Conservation (phyloP, 2,329 filamentous ascomycete genomes). For the Fusarium napiforme region DNA sequence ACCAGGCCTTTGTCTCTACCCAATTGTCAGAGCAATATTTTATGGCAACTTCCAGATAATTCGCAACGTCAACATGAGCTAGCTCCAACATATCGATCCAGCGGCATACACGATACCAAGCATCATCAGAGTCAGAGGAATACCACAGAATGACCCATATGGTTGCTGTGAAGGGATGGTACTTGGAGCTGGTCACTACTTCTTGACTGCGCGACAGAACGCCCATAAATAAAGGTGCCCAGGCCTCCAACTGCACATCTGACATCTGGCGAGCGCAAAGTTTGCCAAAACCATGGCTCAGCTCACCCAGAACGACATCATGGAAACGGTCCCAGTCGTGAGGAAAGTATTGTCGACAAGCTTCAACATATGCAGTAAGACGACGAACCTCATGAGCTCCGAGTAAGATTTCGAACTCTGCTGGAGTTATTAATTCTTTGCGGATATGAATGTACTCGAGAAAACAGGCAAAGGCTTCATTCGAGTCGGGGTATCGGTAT, state of each 20-base stretch:
- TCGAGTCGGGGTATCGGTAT: fast-evolving
- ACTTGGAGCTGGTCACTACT: fast-evolving
- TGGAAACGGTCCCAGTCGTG: fast-evolving
- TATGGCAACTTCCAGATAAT: fast-evolving
- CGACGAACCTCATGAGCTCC: no score
- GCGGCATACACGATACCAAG: not conserved
- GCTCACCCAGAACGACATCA: fast-evolving
- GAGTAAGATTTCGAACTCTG: not conserved
- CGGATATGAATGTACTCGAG: not conserved
- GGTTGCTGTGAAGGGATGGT: fast-evolving
- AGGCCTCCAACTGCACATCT: not conserved
- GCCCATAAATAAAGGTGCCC: fast-evolving
- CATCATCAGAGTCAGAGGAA: not conserved
- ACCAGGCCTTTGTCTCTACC: fast-evolving
- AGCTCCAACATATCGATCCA: not conserved
- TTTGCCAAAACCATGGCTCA: not conserved
- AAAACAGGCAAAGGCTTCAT: fast-evolving
- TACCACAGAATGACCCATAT: fast-evolving
- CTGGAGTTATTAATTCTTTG: fast-evolving
- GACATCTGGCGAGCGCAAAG: fast-evolving
- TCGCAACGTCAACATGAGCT: fast-evolving
- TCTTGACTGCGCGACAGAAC: fast-evolving
- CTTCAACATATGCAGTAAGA: fast-evolving
- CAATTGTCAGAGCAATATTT: fast-evolving
- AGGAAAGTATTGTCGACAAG: not conserved